Evolutionary conservation across 2,329 filamentous ascomycete species (phyloP), one percentile per base, ranked within the genome.

Genomic region (Botrytis aclada): DNA sequence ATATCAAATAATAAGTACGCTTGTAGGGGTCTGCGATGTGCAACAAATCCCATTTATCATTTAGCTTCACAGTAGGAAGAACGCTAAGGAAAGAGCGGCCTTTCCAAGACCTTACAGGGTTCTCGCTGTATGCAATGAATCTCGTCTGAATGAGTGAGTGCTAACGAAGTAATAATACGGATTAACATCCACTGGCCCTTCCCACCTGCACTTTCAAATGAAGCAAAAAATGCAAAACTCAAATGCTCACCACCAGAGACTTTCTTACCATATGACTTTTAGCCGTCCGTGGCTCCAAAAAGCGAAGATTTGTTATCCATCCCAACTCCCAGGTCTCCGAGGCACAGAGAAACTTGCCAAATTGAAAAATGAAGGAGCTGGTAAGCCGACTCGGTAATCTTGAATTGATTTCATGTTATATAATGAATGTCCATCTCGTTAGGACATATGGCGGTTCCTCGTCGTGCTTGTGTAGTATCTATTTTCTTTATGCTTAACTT

Each of bases 201-300:
- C 25, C 25, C 7, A 16, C 25, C 20, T 4, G 16, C 5, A 0
- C 3, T 7, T 29, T 8, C 1, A 0, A 54, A n/a, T 16, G 12
- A 2, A 54, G 47, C 9, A 25, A 4, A 12, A 1, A 25, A 5
- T 1, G 2, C n/a, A 54, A 54, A 4, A 51, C 5, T 32, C 51
- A 9, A 18, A 29, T 56, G 6, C n/a, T 56, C 0, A 1, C 14
- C 1, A 9, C 14, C 14, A 56, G 3, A 56, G 6, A 29, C 3
- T 0, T 14, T 56, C 51, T 32, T 56, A 18, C n/a, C n/a, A n/a
- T 14, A 29, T 29, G 0, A 4, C 32, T 29, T 29, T 5, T 32
- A 29, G 9, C 14, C 14, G 18, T 14, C 51, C 9, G 0, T n/a
- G 14, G n/a, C n/a, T 4, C 1, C 14, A 18, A 1, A 2, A 16